Evolutionary conservation across 352 stramenopile species (phyloP).

Genomic region (Phytophthora uliginosa): DNA sequence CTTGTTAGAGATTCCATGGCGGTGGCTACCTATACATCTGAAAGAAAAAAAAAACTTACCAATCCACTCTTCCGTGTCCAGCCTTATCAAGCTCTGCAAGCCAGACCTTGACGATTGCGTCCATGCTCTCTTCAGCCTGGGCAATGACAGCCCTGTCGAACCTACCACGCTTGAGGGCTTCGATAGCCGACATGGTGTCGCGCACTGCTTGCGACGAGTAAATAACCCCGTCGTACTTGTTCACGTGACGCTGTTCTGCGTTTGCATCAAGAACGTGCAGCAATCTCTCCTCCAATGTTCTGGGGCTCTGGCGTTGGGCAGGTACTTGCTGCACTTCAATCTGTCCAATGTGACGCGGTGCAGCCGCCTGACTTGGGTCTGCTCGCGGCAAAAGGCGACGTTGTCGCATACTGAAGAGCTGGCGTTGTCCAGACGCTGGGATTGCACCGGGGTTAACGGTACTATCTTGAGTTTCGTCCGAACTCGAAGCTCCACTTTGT

Average conservation of each 20-base stretch:
- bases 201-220: slow-evolving; percentile 30
- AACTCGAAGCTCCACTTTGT: not conserved
- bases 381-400: slow-evolving; percentile 5
- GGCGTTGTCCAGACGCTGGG: not conserved
- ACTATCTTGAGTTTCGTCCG: not conserved
- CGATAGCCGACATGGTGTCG: slow-evolving; percentile 26
- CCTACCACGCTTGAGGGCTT: slow-evolving; percentile 21
- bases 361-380: not conserved
- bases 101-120: slow-evolving; percentile 27
- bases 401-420: not conserved
- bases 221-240: slow-evolving; percentile 22
- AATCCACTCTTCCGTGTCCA: not conserved
- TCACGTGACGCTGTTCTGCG: not conserved
- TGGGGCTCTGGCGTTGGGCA: not conserved
- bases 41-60: not conserved
- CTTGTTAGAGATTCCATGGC: not conserved
- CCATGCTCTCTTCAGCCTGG: slow-evolving; percentile 21
- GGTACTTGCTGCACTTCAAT: slow-evolving; percentile 1
- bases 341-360: not conserved
- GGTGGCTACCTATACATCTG: not conserved
- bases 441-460: not conserved
- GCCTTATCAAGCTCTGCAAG: slow-evolving; percentile 27
- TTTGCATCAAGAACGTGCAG: slow-evolving; percentile 1
- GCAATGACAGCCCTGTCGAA: slow-evolving; percentile 21
- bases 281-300: slow-evolving; percentile 5